Evolutionary conservation across 1,284 basidiomycete genomes (phyloP).

Genomic region (Cryptococcus sp.): DNA sequence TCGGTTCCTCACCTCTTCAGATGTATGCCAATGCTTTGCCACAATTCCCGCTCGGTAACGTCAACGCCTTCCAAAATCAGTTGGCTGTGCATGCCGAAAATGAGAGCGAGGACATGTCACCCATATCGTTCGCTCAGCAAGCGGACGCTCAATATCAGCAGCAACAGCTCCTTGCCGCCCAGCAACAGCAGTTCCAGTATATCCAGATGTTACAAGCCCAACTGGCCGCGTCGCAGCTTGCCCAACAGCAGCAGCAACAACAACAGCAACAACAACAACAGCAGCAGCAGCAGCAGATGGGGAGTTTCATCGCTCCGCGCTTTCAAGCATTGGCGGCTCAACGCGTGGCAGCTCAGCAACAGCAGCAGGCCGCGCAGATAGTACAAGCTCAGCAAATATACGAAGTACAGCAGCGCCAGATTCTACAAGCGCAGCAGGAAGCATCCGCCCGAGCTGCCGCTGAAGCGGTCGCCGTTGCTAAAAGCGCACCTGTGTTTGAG

Average conservation of each 20-base stretch:
- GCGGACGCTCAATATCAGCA: constrained; percentile 39
- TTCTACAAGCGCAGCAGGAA: constrained; percentile 29
- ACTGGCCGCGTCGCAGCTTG: constrained; percentile 32
- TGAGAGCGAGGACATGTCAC: constrained; percentile 29
- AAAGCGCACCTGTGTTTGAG: constrained; percentile 47
- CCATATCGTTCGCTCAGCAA: constrained; percentile 29
- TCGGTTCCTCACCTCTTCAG: constrained; percentile 8
- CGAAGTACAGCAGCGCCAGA: constrained; percentile 3
- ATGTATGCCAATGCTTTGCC: constrained; percentile 22
- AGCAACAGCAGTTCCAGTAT: constrained; percentile 43
- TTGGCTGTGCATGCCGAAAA: constrained; percentile 24
- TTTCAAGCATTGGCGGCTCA: constrained; percentile 81
- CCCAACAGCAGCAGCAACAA: constrained; percentile 31
- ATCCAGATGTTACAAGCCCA: constrained; percentile 49
- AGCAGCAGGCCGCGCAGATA: constrained; percentile 44
- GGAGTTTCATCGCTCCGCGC: constrained; percentile 76
- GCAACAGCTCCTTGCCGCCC: constrained; percentile 45
- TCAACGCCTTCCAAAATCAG: constrained; percentile 18
- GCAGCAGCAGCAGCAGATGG: constrained; percentile 43
- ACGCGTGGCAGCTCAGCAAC: constrained; percentile 47
- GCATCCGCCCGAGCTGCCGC: constrained; percentile 21
- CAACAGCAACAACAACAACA: constrained; percentile 13
- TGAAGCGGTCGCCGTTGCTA: constrained; percentile 17
- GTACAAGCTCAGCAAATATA: constrained; percentile 43
- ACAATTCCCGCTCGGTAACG: constrained; percentile 19